Base-by-base conservation (phyloP, 2,329 filamentous ascomycete genomes). In the Apiospora rasikravindrae region DNA sequence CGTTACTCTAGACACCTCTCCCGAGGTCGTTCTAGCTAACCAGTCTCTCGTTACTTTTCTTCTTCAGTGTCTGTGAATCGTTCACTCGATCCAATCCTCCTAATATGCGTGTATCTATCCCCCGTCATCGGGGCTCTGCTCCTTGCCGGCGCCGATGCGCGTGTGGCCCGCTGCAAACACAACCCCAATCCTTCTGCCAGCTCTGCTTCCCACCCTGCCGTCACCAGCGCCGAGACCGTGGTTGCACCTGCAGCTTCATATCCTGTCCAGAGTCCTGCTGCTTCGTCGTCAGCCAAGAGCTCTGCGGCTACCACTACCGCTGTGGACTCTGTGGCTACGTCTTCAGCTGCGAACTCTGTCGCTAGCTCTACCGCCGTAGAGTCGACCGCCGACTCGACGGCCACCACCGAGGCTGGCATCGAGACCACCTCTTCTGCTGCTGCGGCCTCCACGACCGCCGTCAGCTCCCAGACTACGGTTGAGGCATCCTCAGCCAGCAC, bases 71-170 rank as follows among this genome's bases (percentile, higher is more conserved):
- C 13, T 53, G 22, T 45, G 57, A 2, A 22, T 29, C 42, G n/a
- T 16, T 26, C 37, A 24, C 40, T 7, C 37, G 19, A 49, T n/a
- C 45, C 2, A 19, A 49, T 40, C 22, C 6, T 42, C n/a, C 13
- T 24, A 53, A 6, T 13, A 64, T 64, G 67, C 67, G 68, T 42
- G 33, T 69, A 19, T 69, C 68, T 19, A 51, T 51, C 44, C 49
- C 49, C 68, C 49, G 45, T 71, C 37, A 16, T 71, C 19, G 70
- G 70, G 40, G 70, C 70, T 19, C 29, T 71, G 70, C 61, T 71
- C 29, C 70, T 71, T 2, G 64, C 57, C 57, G 70, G 70, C n/a
- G 53, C 57, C 57, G 70, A 71, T 45, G 70, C 70, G 14, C 70
- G 70, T 37, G 33, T 37, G 33, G 33, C 33, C 29, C 67, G 70